Conservation (phyloP, 768 basidiomycete species). For the Bullera alba region DNA sequence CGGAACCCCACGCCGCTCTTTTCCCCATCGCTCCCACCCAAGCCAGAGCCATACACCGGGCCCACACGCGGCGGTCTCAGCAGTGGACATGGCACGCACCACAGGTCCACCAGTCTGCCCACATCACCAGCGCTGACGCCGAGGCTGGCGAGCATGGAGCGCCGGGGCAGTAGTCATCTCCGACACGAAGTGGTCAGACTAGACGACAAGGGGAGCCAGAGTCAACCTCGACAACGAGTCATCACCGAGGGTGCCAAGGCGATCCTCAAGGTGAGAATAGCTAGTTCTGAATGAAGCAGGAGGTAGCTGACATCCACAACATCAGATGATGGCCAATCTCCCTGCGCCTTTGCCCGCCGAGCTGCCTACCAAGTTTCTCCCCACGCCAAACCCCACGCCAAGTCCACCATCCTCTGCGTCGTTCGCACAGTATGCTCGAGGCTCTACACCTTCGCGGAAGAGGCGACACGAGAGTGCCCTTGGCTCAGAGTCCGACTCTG, state of each 20-base stretch:
- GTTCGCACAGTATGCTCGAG: too few relatives aligned
- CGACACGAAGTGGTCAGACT: slow-evolving; percentile 12
- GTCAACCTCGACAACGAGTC: neutral
- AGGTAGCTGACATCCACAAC: neutral
- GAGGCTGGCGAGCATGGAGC: slow-evolving; percentile 11
- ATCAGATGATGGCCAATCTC: slow-evolving; percentile 18
- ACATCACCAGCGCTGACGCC: slow-evolving; percentile 3
- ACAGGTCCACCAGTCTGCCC: neutral
- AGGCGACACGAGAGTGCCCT: too few relatives aligned
- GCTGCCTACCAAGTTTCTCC: slow-evolving; percentile 31
- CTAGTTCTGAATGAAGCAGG: too few relatives aligned
- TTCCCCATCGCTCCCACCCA: neutral
- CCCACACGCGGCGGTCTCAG: too few relatives aligned
- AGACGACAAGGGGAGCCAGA: neutral
- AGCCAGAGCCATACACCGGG: neutral
- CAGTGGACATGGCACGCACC: neutral
- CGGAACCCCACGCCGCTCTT: neutral
- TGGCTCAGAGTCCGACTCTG: slow-evolving; percentile 1
- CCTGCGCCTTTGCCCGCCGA: slow-evolving; percentile 30
- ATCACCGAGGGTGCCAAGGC: slow-evolving; percentile 10
- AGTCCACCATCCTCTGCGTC: slow-evolving; percentile 14
- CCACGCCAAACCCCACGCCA: slow-evolving; percentile 17
- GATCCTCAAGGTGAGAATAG: slow-evolving; percentile 26
- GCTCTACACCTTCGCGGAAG: slow-evolving; percentile 5
- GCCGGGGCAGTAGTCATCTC: slow-evolving; percentile 16